Evolutionary conservation across 2,329 filamentous ascomycete genomes (phyloP).

Genomic region (Fusarium beomiforme): DNA sequence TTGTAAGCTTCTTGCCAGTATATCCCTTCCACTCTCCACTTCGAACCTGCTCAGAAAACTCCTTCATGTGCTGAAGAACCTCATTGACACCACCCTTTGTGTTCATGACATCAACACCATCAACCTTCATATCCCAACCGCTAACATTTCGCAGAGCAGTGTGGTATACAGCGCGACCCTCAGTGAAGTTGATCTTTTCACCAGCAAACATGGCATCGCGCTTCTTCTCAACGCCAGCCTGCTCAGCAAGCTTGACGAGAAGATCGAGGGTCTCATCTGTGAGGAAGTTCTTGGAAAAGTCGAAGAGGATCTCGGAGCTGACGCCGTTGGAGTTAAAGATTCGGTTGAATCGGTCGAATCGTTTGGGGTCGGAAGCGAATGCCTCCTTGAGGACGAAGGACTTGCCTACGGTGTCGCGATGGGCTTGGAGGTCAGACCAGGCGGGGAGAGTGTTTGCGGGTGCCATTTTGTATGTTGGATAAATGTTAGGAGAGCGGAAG

Average conservation of each 20-base stretch:
- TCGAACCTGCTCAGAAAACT: constrained; percentile 94
- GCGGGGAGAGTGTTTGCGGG: constrained; percentile 87
- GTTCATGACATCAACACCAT: constrained; percentile 92
- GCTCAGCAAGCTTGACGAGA: constrained; percentile 88
- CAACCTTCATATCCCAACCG: constrained; percentile 84
- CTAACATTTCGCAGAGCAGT: constrained; percentile 90
- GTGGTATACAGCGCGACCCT: constrained; percentile 96
- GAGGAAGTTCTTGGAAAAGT: constrained; percentile 99
- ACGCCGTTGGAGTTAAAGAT: constrained; percentile 84
- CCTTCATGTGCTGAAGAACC: constrained; percentile 97
- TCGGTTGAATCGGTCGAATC: constrained; percentile 90
- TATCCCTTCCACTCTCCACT: constrained; percentile 97
- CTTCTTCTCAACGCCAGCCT: constrained; percentile 91
- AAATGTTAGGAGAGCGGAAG: background rate
- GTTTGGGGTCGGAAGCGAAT: constrained; percentile 86
- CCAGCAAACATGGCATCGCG: constrained; percentile 97
- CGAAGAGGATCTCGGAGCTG: constrained; percentile 92
- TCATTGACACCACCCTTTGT: constrained; percentile 87
- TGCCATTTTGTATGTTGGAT: constrained; percentile 62
- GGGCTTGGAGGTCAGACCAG: constrained; percentile 91
- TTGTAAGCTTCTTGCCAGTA: constrained; percentile 96
- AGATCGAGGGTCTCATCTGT: constrained; percentile 91
- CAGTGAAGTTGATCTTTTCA: constrained; percentile 99
- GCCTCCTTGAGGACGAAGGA: constrained; percentile 92
- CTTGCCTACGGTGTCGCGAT: constrained; percentile 87